Evolutionary conservation across 495 filamentous ascomycete species (phyloP), one percentile per base, ranked within the genome.

Genomic region (Lasiosphaeria hispida): DNA sequence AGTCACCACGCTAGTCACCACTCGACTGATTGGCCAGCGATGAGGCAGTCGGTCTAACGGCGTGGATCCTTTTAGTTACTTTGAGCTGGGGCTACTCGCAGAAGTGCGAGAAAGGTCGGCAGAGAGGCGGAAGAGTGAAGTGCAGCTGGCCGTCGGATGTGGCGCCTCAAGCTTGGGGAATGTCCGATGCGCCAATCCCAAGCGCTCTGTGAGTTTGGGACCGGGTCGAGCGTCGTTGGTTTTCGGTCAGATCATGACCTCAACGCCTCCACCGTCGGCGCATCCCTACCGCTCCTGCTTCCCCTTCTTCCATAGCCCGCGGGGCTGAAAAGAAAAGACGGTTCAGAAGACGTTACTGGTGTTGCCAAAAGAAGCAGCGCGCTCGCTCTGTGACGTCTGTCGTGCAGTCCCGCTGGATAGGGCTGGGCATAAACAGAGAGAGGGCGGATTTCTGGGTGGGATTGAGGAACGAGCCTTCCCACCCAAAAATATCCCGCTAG

Each of bases 111-210:
- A 30, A 30, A 30, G 23, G 23, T 5, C 23, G 23, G 23, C 23
- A 30, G 23, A 30, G 23, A 5, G 5, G 23, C 23, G 23, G 9
- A 36, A 51, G 30, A 10, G 13, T 35, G 35, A 51, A 34, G 18
- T 17, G 48, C n/a, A 38, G 30, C 15, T 11, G 18, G 11, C 11
- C 39, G 10, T 51, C 55, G 51, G 52, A 48, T 18, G 55, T 62
- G 37, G 57, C 19, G 49, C 2, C 35, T 30, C 23, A 30, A 30
- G 23, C 23, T 58, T 69, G 66, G 66, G 66, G 66, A 64, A 69
- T 64, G 63, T 69, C 66, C 66, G 66, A 40, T 18, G 42, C 49
- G 36, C 58, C 61, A 64, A 64, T 52, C 49, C 49, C 23, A 15
- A 19, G 10, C 50, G n/a, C 33, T 41, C 13, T 48, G n/a, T 40